Evolutionary conservation across 192 early-diverging fungal species (phyloP).

Genomic region (Coemansia aciculifera): DNA sequence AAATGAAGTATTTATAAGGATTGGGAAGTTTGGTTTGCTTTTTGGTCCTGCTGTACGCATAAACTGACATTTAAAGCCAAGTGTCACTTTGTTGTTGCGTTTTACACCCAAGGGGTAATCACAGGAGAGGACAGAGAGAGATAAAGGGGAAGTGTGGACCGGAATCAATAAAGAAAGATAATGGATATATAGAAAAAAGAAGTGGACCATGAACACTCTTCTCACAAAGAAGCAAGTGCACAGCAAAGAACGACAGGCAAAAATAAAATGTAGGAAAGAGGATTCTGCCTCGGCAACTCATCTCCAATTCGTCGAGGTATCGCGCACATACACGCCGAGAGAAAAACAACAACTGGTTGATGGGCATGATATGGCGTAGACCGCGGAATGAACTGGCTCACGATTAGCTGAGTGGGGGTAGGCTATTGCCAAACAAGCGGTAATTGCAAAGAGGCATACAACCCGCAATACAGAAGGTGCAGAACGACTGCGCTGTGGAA

Average conservation of each 20-base stretch:
- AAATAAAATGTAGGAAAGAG: not conserved
- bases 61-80: not conserved
- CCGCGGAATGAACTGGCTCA: not conserved
- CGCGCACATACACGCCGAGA: not conserved
- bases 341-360: not conserved
- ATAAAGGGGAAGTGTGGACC: not conserved
- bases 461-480: not conserved
- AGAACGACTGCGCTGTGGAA: not conserved
- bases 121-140: not conserved
- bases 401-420: not conserved
- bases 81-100: not conserved
- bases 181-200: not conserved
- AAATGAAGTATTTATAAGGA: not conserved
- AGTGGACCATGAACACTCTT: not conserved
- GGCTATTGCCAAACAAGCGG: not conserved
- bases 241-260: not conserved
- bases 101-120: not conserved
- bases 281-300: not conserved
- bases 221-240: not conserved
- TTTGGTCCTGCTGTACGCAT: not conserved
- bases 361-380: not conserved
- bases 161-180: not conserved
- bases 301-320: not conserved
- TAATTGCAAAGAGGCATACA: not conserved
- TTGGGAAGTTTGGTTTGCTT: not conserved